Percentiles rank a stretch among this genome's conserved stretches.
Conservation (phyloP, 2,329 filamentous ascomycete genomes). For the Cadophora malorum region DNA sequence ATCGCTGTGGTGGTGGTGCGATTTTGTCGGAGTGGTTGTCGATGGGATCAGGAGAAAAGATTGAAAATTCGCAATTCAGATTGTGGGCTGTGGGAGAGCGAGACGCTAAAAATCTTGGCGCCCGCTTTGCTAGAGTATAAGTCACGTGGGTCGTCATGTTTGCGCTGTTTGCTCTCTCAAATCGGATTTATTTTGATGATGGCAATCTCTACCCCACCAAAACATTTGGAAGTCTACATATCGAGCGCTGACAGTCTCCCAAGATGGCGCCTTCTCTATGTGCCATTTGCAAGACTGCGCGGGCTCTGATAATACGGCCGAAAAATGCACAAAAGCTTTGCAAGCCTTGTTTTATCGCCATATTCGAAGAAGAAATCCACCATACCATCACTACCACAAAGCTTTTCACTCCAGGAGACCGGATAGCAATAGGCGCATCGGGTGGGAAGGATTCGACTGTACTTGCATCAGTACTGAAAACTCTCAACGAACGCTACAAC, state of each 20-base stretch:
- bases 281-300: constrained; percentile 74
- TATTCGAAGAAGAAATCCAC: constrained; percentile 94
- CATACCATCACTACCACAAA: constrained; percentile 83
- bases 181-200: constrained; percentile 18
- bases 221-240: not conserved
- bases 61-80: constrained; percentile 14
- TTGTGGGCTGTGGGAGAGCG: constrained; percentile 16
- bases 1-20: constrained; percentile 31
- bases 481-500: constrained; percentile 85
- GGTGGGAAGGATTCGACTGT: constrained; percentile 98
- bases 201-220: constrained; percentile 5
- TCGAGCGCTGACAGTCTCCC: not conserved
- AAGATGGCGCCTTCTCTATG: constrained; percentile 77
- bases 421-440: constrained; percentile 91
- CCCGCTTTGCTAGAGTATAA: not conserved
- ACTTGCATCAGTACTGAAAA: constrained; percentile 91
- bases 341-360: constrained; percentile 81
- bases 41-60: constrained; percentile 18
- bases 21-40: constrained; percentile 29
- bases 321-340: constrained; percentile 96
- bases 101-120: constrained; percentile 28
- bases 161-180: constrained; percentile 24
- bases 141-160: constrained; percentile 11
- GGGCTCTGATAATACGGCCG: constrained; percentile 89
- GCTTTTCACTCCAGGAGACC: constrained; percentile 85